Conservation (phyloP, 208 protist species). For the Leishmania braziliensis region DNA sequence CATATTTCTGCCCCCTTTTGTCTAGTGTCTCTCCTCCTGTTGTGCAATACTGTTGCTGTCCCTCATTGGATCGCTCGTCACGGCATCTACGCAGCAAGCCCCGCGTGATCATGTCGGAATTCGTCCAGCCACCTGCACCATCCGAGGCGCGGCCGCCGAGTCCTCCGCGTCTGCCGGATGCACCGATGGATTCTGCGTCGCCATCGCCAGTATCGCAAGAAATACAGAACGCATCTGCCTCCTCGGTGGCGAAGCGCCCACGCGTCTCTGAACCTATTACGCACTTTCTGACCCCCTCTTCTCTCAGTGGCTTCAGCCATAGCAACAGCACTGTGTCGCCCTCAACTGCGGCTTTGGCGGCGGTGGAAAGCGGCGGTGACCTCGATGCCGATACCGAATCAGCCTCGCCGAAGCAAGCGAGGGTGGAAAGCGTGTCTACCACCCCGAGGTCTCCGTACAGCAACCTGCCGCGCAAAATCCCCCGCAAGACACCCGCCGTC, state of each 20-base stretch:
- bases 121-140: background rate
- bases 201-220: background rate
- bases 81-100: background rate
- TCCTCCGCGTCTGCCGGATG: background rate
- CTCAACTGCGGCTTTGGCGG: background rate
- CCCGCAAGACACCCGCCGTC: constrained; percentile 41
- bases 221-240: background rate
- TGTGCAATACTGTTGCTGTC: background rate
- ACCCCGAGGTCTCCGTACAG: constrained; percentile 30
- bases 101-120: background rate
- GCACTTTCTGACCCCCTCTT: constrained; percentile 19
- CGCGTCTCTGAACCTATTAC: constrained; percentile 32
- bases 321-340: background rate
- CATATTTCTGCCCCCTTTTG: background rate
- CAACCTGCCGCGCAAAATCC: constrained; percentile 28
- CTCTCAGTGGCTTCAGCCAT: background rate
- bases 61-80: background rate
- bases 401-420: constrained; percentile 20
- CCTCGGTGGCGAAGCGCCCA: constrained; percentile 36
- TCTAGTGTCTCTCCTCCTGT: background rate
- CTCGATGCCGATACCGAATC: constrained; percentile 1
- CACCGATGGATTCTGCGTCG: background rate
- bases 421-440: constrained; percentile 6
- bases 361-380: background rate
- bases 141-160: background rate